Evolutionary conservation across 805 yeast genomes (phyloP).

Genomic region (Blastobotrys robertii): DNA sequence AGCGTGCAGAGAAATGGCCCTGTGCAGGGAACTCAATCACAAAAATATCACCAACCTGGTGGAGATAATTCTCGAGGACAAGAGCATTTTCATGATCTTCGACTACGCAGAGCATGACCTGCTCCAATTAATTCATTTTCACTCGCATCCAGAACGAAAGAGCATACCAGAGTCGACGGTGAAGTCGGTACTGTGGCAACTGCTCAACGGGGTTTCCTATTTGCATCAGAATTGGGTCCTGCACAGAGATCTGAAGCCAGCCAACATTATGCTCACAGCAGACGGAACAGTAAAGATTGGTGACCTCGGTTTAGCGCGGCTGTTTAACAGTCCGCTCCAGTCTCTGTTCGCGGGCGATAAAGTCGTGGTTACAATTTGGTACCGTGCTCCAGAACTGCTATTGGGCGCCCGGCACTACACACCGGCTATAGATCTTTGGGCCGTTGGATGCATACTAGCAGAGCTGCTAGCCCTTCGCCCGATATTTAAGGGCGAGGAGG

Average conservation of each 20-base stretch:
- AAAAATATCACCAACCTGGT: conserved; percentile 68
- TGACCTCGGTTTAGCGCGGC: conserved; percentile 84
- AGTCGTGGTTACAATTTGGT: conserved; percentile 96
- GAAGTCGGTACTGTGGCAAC: conserved; percentile 86
- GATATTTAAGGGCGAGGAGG: conserved; percentile 95
- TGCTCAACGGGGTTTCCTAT: conserved; percentile 81
- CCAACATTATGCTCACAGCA: conserved; percentile 90
- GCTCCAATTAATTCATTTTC: conserved; percentile 87
- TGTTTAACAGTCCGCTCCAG: conserved; percentile 79
- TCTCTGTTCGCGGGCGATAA: conserved; percentile 85
- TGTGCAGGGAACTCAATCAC: conserved; percentile 80
- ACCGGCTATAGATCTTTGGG: conserved; percentile 90
- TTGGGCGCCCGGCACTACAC: conserved; percentile 91
- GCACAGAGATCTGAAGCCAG: conserved; percentile 95
- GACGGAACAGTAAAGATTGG: conserved; percentile 93
- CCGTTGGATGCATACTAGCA: conserved; percentile 90
- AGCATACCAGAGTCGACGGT: conserved; percentile 71
- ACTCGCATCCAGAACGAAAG: conserved; percentile 77
- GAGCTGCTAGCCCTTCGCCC: conserved; percentile 85
- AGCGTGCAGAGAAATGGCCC: conserved; percentile 92
- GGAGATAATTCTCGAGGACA: conserved; percentile 79
- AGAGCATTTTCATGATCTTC: conserved; percentile 86
- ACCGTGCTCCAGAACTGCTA: conserved; percentile 83
- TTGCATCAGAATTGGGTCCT: conserved; percentile 93
- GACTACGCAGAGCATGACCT: conserved; percentile 96